A percentile compares a stretch with the other conserved stretches of the same genome.
Evolutionary conservation across 108 stramenopile species (phyloP).

Genomic region (Skeletonema menzelii): DNA sequence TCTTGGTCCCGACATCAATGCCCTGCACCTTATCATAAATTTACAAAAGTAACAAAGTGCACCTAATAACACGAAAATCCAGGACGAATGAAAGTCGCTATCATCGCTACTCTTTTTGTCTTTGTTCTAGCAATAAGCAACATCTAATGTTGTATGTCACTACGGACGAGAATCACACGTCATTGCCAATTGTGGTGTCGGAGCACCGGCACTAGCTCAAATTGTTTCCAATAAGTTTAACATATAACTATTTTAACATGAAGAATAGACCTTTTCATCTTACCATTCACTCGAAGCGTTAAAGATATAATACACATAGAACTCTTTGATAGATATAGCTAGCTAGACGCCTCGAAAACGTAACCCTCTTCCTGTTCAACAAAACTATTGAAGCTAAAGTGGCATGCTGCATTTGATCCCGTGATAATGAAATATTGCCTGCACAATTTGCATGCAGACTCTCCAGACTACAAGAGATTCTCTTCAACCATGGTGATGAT

Average conservation of each 20-base stretch:
- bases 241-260: background rate
- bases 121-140: too few relatives aligned
- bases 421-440: background rate
- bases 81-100: too few relatives aligned
- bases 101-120: too few relatives aligned
- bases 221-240: too few relatives aligned
- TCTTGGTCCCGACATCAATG: too few relatives aligned
- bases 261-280: background rate
- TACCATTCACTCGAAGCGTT: background rate
- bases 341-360: background rate
- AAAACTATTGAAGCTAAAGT: background rate
- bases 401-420: background rate
- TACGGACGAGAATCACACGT: too few relatives aligned
- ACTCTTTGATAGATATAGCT: background rate
- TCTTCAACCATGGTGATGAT: conserved; percentile 1
- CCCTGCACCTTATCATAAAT: too few relatives aligned
- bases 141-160: too few relatives aligned
- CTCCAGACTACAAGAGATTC: background rate
- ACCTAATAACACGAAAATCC: too few relatives aligned
- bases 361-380: background rate
- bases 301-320: background rate
- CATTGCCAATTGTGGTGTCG: too few relatives aligned
- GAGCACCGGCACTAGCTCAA: too few relatives aligned
- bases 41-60: too few relatives aligned
- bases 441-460: background rate